Evolutionary conservation across 305 asterid species (phyloP), one percentile per base, ranked within the genome.

Genomic region (Salvia sclarea): DNA sequence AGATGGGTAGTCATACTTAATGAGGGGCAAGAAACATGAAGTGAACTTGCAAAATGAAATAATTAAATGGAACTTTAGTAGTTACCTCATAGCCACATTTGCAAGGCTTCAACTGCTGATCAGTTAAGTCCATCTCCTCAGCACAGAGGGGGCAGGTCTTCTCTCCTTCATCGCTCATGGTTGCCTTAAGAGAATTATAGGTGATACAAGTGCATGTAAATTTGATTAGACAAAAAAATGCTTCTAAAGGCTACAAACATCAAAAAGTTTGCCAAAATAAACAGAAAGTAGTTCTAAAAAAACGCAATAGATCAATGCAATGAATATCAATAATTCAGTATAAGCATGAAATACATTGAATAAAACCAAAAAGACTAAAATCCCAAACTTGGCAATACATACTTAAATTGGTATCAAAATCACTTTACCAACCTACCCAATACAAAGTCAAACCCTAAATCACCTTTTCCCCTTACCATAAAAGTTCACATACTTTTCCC

Each of bases 91-190:
- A 94, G 70, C 99, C 99, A 61, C 99, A 94, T 80, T 91, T 91
- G 99, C 99, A 91, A 57, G 99, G 98, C 86, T 83, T 94, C 88
- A 94, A 81, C 82, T 94, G 99, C 85, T 89, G 98, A 80, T 94
- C 99, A 66, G 99, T 94, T 83, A 91, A 78, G 78, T 94, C 99
- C 99, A 94, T 94, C 88, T 88, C 99, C 90, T 94, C 98, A 0
- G 99, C 96, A 69, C 98, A 94, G 72, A 94, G 97, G 80, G 99
- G 99, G 75, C 99, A 94, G 52, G 88, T 83, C 81, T 79, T 91
- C 65, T 94, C 99, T 72, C 98, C 97, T 84, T 86, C 86, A 72
- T 91, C 96, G 20, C 92, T 85, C 98, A 94, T 91, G 85, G 78
- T 87, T 73, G 49, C 88, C 94, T 82, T 44, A 57, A 76, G 56